Base-by-base conservation (phyloP, 106 monocot genomes). In the Allium cepa region DNA sequence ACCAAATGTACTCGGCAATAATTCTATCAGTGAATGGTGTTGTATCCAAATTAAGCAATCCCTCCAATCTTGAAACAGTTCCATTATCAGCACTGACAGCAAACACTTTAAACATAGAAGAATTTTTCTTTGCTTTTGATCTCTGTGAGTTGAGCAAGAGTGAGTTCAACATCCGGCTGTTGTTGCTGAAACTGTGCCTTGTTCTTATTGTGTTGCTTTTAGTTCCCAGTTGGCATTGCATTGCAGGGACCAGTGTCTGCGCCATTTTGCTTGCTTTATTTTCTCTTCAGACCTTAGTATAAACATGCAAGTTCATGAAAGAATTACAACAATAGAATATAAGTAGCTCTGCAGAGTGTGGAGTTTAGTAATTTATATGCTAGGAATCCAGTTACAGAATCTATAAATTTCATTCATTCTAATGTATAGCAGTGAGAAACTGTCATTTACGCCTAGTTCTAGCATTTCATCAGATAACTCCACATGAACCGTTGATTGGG, bases 1-100 rank as follows among this genome's bases (percentile, higher is more conserved):
- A 91, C 91, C 91, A 91, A 56, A 91, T 91, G 77, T 91, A 91
- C 66, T 91, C 91, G 3, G 91, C 91, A 66, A 91, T 91, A 50
- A 91, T 84, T 66, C 80, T 91, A 50, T 91, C 87, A 66, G 91
- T 91, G 77, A 61, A 77, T 13, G 82, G 81, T 8, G 18, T 75
- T 77, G 79, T 70, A 69, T 91, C 87, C 73, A 91, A 18, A 68
- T 91, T 91, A 47, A 92, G 88, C 60, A 92, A 60, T 46, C 76
- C 76, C 69, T 92, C 85, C 58, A 92, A 60, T 59, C 92, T 79
- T 7, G 85, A 69, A 18, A 92, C 88, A 17, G 80, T 69, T 11
- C 82, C 77, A 47, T 28, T 63, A 7, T 64, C 57, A 7, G 86
- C 70, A 57, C 67, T 77, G 45, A 83, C 26, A 62, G 92, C 80